phyloP scores from a whole-genome alignment of 371 early-diverging fungal species.

The Entomophthora muscae region DNA sequence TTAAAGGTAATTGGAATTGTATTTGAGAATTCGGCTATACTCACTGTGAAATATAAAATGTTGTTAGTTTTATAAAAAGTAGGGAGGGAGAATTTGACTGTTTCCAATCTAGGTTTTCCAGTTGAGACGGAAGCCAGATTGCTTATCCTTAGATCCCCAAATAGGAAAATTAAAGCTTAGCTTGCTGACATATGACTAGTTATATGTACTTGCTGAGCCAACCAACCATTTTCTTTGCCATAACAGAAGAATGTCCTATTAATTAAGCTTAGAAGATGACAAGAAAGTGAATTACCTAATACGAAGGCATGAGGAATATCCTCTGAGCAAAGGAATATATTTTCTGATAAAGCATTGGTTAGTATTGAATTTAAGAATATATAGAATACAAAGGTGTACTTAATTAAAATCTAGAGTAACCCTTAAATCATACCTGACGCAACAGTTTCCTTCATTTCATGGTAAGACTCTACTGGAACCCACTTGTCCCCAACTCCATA shows the following conservation, averaged over 20 bases:
- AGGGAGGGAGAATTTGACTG: too few relatives aligned
- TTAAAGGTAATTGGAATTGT: too few relatives aligned
- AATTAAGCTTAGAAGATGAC: too few relatives aligned
- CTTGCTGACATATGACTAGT: too few relatives aligned
- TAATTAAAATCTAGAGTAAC: background rate
- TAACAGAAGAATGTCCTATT: background rate
- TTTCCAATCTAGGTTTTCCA: too few relatives aligned
- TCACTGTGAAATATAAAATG: too few relatives aligned
- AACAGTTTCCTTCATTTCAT: background rate
- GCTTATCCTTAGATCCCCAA: too few relatives aligned
- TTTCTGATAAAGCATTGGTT: background rate
- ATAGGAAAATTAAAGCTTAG: too few relatives aligned
- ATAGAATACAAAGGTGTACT: background rate
- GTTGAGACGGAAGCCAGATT: too few relatives aligned
- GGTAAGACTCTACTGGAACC: background rate
- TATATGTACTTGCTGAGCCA: slow-evolving; percentile 1
- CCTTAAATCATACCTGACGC: background rate
- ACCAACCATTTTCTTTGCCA: background rate
- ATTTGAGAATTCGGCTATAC: too few relatives aligned
- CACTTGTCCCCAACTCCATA: slow-evolving; percentile 3
- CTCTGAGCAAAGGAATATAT: background rate
- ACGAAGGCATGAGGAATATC: slow-evolving; percentile 7
- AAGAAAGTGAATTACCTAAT: background rate
- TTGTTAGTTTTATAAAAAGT: too few relatives aligned
- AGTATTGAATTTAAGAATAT: background rate